Percentiles rank a stretch among this genome's conserved stretches.
phyloP scores from a whole-genome alignment of 441 rosid genomes.

The Jatropha podagrica region DNA sequence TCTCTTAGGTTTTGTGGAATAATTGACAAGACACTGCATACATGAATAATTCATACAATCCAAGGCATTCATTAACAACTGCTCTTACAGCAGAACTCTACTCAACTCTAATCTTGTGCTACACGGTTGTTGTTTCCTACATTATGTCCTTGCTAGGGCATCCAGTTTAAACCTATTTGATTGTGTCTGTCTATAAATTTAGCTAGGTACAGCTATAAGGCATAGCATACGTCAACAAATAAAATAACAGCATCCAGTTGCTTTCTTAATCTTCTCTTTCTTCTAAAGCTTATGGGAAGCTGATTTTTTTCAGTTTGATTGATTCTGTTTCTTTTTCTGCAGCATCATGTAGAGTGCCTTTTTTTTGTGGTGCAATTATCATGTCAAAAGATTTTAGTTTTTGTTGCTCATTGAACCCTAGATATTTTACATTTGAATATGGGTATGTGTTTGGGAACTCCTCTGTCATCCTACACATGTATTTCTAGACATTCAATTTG shows the following conservation, averaged over 20 bases:
- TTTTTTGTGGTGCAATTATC: background rate
- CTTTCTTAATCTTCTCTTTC: background rate
- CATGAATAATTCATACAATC: background rate
- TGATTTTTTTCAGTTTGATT: background rate
- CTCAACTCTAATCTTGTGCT: background rate
- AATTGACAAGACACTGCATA: background rate
- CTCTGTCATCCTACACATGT: background rate
- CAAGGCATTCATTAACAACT: background rate
- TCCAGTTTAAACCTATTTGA: background rate
- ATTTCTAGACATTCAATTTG: background rate
- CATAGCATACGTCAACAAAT: background rate
- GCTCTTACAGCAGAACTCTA: background rate
- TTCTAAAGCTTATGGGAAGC: slow-evolving; percentile 7
- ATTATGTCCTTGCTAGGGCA: background rate
- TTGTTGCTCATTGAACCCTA: background rate
- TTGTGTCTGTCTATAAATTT: background rate
- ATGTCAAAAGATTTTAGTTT: background rate
- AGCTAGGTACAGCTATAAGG: background rate
- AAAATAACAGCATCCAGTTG: background rate
- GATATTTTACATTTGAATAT: no score
- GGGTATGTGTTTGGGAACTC: background rate
- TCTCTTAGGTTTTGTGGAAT: background rate
- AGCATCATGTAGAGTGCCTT: background rate
- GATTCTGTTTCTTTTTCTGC: no score
- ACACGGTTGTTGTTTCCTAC: background rate